phyloP scores from a whole-genome alignment of 1,139 yeast genomes.

The Kodamaea derodonti region DNA sequence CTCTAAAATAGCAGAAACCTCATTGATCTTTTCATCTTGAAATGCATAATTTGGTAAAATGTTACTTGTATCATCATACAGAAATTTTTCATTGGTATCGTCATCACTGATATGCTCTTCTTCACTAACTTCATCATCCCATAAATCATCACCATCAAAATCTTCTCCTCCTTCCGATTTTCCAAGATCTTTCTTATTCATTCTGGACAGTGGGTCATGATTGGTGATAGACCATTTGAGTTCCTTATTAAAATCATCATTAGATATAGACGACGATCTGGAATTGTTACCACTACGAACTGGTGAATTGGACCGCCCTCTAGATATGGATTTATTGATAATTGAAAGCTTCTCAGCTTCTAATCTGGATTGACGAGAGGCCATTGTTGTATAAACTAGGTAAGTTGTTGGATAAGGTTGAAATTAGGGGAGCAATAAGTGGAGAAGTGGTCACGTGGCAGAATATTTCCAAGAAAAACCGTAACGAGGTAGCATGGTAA shows the following conservation, averaged over 20 bases:
- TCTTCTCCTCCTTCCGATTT: constrained; percentile 16
- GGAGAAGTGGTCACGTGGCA: too few relatives aligned
- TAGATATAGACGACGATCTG: constrained; percentile 36
- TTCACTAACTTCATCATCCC: constrained; percentile 51
- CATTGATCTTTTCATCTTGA: constrained; percentile 43
- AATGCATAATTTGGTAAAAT: constrained; percentile 57
- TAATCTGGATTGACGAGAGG: constrained; percentile 36
- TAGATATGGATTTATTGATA: constrained; percentile 35
- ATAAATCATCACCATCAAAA: constrained; percentile 21
- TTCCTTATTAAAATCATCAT: constrained; percentile 36
- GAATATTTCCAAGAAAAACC: too few relatives aligned
- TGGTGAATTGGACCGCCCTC: constrained; percentile 42
- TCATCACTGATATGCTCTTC: constrained; percentile 68
- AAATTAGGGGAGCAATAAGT: neutral
- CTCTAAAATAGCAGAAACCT: constrained; percentile 42
- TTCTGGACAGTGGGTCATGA: constrained; percentile 60
- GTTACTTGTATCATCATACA: constrained; percentile 59
- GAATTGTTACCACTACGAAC: constrained; percentile 24
- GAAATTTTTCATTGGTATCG: constrained; percentile 53
- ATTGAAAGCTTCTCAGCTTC: constrained; percentile 46
- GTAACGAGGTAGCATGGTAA: too few relatives aligned
- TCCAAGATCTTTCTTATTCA: constrained; percentile 16
- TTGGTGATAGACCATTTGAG: constrained; percentile 47
- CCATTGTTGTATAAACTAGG: constrained; percentile 15
- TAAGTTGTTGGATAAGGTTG: too few relatives aligned